Evolutionary conservation across 2,329 filamentous ascomycete species (phyloP).

Genomic region (Penicillium sp.): DNA sequence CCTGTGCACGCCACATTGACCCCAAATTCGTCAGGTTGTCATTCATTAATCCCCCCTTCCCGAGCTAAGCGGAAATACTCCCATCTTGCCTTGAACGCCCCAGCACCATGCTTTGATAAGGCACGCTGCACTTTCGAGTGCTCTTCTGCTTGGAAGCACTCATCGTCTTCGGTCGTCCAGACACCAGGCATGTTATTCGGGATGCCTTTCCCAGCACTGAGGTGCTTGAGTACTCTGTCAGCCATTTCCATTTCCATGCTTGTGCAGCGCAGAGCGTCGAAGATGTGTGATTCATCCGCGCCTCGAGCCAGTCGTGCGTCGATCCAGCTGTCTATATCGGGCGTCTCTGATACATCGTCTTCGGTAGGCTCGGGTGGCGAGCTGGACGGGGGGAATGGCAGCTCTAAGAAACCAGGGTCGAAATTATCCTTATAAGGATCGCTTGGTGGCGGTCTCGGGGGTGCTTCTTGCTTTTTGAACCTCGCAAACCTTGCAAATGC

Average conservation of each 20-base stretch:
- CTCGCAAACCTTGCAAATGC: slow-evolving; percentile 4
- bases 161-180: slow-evolving; percentile 51
- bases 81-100: slow-evolving; percentile 36
- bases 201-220: slow-evolving; percentile 35
- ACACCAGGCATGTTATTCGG: slow-evolving; percentile 46
- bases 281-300: slow-evolving; percentile 31
- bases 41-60: slow-evolving; percentile 19
- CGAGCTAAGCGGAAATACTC: slow-evolving; percentile 37
- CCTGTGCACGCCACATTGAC: not conserved
- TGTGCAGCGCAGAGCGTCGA: slow-evolving; percentile 40
- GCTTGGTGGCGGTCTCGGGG: not conserved
- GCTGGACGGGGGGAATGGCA: slow-evolving; percentile 32
- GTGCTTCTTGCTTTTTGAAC: slow-evolving; percentile 2
- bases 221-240: slow-evolving; percentile 35
- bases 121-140: slow-evolving; percentile 36
- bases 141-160: slow-evolving; percentile 36
- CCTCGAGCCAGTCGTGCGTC: slow-evolving; percentile 33
- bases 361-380: slow-evolving; percentile 22
- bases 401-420: slow-evolving; percentile 28
- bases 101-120: slow-evolving; percentile 48
- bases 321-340: slow-evolving; percentile 43
- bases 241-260: slow-evolving; percentile 44
- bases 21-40: not conserved
- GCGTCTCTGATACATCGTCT: slow-evolving; percentile 14
- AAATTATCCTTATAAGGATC: slow-evolving; percentile 10